phyloP scores from a whole-genome alignment of 345 rosid species.

The Barbarea vulgaris region DNA sequence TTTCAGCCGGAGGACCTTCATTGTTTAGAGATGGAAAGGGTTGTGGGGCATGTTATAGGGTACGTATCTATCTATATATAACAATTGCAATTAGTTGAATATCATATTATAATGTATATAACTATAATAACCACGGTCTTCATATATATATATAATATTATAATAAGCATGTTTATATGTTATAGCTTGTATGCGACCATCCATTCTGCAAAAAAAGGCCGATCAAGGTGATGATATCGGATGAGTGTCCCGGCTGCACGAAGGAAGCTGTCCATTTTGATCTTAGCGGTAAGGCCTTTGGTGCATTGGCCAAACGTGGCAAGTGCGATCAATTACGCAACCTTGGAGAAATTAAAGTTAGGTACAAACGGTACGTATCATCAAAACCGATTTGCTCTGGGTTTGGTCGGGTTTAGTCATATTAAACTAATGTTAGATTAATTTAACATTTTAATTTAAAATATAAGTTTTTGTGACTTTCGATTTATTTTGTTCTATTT shows the following conservation, averaged over 20 bases:
- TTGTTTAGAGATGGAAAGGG: constrained; percentile 60
- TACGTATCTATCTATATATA: constrained; percentile 17
- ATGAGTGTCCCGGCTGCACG: constrained; percentile 66
- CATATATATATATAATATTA: no score
- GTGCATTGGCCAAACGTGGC: constrained; percentile 69
- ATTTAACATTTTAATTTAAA: neutral
- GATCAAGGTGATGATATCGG: constrained; percentile 63
- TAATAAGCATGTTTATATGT: constrained; percentile 15
- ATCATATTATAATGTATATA: neutral
- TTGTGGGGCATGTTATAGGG: constrained; percentile 81
- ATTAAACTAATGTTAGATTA: neutral
- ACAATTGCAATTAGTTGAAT: neutral
- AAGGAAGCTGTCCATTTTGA: constrained; percentile 65
- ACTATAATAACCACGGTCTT: neutral
- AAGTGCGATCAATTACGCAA: constrained; percentile 57
- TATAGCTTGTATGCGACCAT: constrained; percentile 39
- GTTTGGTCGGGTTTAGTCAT: neutral
- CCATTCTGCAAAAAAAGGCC: constrained; percentile 66
- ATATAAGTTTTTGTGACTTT: neutral
- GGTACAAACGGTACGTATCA: constrained; percentile 54
- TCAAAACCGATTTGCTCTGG: neutral
- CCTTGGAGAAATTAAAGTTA: constrained; percentile 60
- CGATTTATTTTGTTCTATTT: neutral
- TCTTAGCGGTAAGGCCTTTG: constrained; percentile 74
- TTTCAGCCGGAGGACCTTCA: constrained; percentile 71